Evolutionary conservation across 2,329 filamentous ascomycete species (phyloP), one percentile per base, ranked within the genome.

Genomic region (Sporothrix pseudoabietina): DNA sequence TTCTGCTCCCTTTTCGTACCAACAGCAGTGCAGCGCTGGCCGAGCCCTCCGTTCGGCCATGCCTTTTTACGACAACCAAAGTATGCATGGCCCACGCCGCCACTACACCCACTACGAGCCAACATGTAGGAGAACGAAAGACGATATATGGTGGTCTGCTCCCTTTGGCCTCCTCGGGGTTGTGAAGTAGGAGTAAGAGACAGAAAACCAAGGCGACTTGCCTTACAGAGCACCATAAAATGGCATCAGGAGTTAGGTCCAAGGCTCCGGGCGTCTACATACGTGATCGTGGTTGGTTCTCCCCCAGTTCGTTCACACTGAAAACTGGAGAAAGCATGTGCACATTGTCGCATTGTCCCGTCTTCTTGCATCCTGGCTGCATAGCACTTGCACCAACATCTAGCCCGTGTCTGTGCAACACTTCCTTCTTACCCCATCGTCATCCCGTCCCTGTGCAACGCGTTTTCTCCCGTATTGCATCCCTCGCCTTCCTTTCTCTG

Each of bases 1-100:
- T 47, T 14, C 22, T 66, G n/a, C 7, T 22, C 61, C 39, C n/a
- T 12, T 7, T n/a, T 66, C 61, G 39, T 44, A 52, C 65, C 65
- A 68, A 66, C 63, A 66, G 63, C 41, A 41, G 14, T 65, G 63
- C 63, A 41, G 63, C 44, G 41, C 63, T 66, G 63, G 39, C 39
- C 61, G 39, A 22, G 61, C n/a, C 61, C 39, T 26, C 39, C 35
- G 30, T 12, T 12, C 61, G 22, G 8, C 39, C 39, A 30, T 9
- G 57, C 32, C 2, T 63, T 65, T 55, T 26, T 30, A 9, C 22
- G 30, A 14, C 12, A 16, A 14, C 2, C 44, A 2, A 16, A n/a
- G 9, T 12, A 9, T 65, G 39, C 61, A 16, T 47, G n/a, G 16
- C 14, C 16, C 16, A 52, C 35, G 26, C 22, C 65, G 32, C 44